A percentile compares a stretch with the other conserved stretches of the same genome.
phyloP scores from a whole-genome alignment of 306 rosid species.

The Fragaria nilgerrensis region DNA sequence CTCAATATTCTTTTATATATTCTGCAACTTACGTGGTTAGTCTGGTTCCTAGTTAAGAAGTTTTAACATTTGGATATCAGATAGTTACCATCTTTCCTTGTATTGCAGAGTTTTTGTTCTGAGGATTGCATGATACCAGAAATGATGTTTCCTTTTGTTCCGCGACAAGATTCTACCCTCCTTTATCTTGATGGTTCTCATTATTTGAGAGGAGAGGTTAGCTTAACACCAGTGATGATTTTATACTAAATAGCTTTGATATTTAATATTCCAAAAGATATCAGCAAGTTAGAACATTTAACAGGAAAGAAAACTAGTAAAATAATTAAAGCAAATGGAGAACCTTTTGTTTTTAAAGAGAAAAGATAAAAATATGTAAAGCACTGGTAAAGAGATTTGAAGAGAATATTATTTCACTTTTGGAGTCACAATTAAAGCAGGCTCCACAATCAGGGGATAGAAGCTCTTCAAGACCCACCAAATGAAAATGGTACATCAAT shows the following conservation, averaged over 20 bases:
- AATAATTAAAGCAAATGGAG: not conserved
- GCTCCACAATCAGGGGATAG: conserved; percentile 25
- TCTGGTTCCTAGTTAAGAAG: not conserved
- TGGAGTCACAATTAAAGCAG: not conserved
- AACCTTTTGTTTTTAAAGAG: not conserved
- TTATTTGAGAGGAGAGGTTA: not conserved
- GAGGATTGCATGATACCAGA: not conserved
- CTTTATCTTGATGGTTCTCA: not conserved
- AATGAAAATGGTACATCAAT: not conserved
- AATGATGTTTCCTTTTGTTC: not conserved
- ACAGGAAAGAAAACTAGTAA: not conserved
- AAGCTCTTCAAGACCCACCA: conserved; percentile 31
- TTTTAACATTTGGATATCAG: not conserved
- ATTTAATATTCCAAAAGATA: not conserved
- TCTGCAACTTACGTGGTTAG: not conserved
- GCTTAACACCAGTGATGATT: not conserved
- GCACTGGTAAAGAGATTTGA: conserved; percentile 6
- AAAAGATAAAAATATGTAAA: not conserved
- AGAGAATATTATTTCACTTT: conserved; percentile 22
- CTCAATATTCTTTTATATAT: not conserved
- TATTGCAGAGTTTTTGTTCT: not conserved
- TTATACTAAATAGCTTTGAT: not conserved
- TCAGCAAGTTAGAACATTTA: not conserved
- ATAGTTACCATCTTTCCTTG: not conserved
- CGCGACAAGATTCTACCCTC: not conserved